Evolutionary conservation across 2,329 filamentous ascomycete species (phyloP), one percentile per base, ranked within the genome.

Genomic region (Microdochium nivale): DNA sequence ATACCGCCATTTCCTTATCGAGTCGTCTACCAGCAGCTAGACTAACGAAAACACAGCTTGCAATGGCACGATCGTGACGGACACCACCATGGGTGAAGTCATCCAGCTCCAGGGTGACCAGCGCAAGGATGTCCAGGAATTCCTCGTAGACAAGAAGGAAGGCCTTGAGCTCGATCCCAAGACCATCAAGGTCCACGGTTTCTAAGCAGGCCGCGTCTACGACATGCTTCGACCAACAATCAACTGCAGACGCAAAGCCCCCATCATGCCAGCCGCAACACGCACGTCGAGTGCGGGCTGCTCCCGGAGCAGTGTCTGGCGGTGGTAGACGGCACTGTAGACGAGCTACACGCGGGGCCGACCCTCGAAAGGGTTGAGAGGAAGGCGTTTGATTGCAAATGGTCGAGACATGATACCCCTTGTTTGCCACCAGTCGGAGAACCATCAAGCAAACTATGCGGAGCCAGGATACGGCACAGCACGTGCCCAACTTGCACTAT

Each of bases 41-140:
- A 52, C 61, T 67, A 54, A 67, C 56, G 49, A 58, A 51, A 49
- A 7, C 2, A 48, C 57, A 89, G 92, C 94, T 74, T 97, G 92
- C 89, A 97, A 99, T 96, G 94, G 94, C 83, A 97, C 91, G 77
- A 95, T 97, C 73, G 91, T 97, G 75, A 84, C 84, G 70, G 92
- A 97, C 76, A 83, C 81, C 64, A 90, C 95, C 76, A 96, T 96
- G 89, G 92, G 92, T 71, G 91, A 97, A 81, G 92, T 97, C 81
- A 96, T 99, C 70, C 94, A 99, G 81, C 87, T 99, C 69, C 94
- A 99, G 76, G 94, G 94, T 67, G 94, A 99, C 73, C 94, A 99
- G 81, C 92, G 94, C 76, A 95, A 95, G 78, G 90, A 96, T 83
- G 88, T 96, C 71, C 88, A 95, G 74, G 90, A 96, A 69, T 99